Evolutionary conservation across 1,284 basidiomycete species (phyloP).

Genomic region (Microbotryum saponariae): DNA sequence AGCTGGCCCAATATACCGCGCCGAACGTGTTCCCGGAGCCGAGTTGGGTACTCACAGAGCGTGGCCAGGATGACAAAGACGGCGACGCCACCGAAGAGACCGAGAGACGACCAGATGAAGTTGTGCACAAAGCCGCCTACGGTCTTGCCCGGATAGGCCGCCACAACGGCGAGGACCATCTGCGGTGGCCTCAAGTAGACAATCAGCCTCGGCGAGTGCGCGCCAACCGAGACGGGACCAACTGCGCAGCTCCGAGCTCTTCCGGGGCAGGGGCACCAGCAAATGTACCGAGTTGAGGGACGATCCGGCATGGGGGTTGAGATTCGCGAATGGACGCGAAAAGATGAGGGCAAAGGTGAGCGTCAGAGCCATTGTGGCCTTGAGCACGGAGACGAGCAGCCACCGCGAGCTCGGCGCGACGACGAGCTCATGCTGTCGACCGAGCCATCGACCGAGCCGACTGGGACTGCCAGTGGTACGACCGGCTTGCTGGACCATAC

Average conservation of each 20-base stretch:
- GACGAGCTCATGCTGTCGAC: neutral
- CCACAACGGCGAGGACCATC: slow-evolving; percentile 22
- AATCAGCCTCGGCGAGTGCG: neutral
- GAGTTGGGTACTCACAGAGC: slow-evolving; percentile 4
- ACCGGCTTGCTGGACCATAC: too few relatives aligned
- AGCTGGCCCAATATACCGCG: neutral
- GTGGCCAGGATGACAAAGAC: slow-evolving; percentile 17
- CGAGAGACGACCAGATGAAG: slow-evolving; percentile 5
- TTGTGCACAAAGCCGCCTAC: slow-evolving; percentile 23
- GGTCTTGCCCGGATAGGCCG: slow-evolving; percentile 16
- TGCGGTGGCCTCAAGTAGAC: neutral
- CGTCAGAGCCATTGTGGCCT: slow-evolving; percentile 11
- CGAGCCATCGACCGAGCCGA: neutral
- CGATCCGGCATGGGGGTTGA: too few relatives aligned
- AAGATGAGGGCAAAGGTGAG: slow-evolving; percentile 5
- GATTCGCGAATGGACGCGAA: neutral
- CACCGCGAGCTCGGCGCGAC: neutral
- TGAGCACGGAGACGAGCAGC: slow-evolving; percentile 3
- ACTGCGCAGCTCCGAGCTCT: too few relatives aligned
- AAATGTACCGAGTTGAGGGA: neutral
- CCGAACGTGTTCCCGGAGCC: neutral
- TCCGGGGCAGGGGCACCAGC: neutral
- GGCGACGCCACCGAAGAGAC: slow-evolving; percentile 8
- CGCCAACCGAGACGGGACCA: too few relatives aligned
- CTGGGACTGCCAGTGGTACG: too few relatives aligned